Conservation (phyloP, 2,329 filamentous ascomycete genomes). For the Clonostachys rhizophaga region DNA sequence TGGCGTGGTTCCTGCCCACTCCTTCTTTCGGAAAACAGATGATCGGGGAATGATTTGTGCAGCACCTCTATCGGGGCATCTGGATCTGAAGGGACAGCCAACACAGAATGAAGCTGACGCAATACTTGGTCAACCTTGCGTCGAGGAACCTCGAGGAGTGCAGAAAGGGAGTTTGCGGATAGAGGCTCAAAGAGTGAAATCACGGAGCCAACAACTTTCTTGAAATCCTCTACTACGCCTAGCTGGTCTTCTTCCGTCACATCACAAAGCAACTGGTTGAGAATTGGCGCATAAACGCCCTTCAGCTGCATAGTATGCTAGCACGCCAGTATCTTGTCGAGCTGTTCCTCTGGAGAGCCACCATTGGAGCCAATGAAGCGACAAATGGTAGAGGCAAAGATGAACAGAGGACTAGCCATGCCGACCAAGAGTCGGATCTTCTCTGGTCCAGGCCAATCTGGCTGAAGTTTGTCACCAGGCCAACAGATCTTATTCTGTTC, state of each 20-base stretch:
- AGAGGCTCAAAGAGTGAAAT: too few relatives aligned
- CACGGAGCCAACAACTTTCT: too few relatives aligned
- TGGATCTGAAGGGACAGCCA: neutral
- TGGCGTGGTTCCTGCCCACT: slow-evolving; percentile 3
- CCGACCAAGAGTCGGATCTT: slow-evolving; percentile 9
- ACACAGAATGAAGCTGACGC: slow-evolving; percentile 7
- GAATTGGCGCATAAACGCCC: slow-evolving; percentile 10
- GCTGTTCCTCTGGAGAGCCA: slow-evolving; percentile 7
- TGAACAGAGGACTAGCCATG: slow-evolving; percentile 21
- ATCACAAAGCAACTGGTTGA: slow-evolving; percentile 3
- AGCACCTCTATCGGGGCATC: slow-evolving; percentile 2
- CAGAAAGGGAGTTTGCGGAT: neutral
- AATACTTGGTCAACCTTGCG: neutral
- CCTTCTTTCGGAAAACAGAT: slow-evolving; percentile 19
- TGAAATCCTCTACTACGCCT: too few relatives aligned
- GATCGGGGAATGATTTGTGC: slow-evolving; percentile 27
- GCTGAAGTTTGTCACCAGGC: slow-evolving; percentile 7
- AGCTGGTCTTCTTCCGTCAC: too few relatives aligned
- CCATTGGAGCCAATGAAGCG: slow-evolving; percentile 2
- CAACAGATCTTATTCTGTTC: slow-evolving; percentile 19
- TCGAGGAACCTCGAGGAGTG: neutral
- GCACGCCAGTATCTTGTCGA: slow-evolving; percentile 13
- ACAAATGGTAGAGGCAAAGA: slow-evolving; percentile 19
- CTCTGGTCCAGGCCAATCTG: slow-evolving; percentile 3
- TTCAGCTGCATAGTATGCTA: too few relatives aligned